A percentile compares a stretch with the other conserved stretches of the same genome.
phyloP scores from a whole-genome alignment of 2,329 filamentous ascomycete species.

The Penicillium sp. region DNA sequence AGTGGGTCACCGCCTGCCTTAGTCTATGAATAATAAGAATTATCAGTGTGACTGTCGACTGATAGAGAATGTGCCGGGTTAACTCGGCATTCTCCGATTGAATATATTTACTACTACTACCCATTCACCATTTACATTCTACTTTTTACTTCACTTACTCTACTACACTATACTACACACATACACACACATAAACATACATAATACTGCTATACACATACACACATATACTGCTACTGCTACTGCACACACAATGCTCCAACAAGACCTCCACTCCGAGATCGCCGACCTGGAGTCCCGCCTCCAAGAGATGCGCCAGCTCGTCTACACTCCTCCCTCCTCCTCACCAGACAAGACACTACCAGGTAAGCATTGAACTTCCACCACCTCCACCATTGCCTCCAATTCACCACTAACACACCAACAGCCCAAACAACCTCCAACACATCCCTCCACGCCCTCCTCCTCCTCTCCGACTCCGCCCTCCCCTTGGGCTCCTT shows the following conservation, averaged over 20 bases:
- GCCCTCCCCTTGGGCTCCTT: slow-evolving; percentile 68
- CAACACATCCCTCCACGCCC: slow-evolving; percentile 50
- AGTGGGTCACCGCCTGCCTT: no score
- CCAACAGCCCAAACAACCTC: slow-evolving; percentile 2
- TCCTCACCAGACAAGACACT: slow-evolving; percentile 17
- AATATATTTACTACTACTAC: slow-evolving; percentile 9
- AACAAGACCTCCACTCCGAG: neutral
- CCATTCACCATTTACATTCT: neutral
- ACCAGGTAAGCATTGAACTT: slow-evolving; percentile 5
- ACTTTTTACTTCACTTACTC: neutral
- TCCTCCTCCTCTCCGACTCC: slow-evolving; percentile 67
- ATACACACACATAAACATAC: neutral
- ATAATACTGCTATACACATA: neutral
- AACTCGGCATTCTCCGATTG: slow-evolving; percentile 21
- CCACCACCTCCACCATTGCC: neutral
- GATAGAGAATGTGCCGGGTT: slow-evolving; percentile 26
- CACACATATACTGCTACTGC: slow-evolving; percentile 26
- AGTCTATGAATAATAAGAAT: neutral
- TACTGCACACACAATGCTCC: slow-evolving; percentile 15
- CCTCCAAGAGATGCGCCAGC: slow-evolving; percentile 50
- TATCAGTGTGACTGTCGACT: neutral
- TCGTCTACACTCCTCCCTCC: slow-evolving; percentile 37
- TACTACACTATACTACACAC: slow-evolving; percentile 10
- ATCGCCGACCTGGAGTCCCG: slow-evolving; percentile 47
- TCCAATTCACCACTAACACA: neutral